These are phyloP conservation scores for Paratinospora sagittata DNA, from an alignment of 164 flowering plant genomes.

Conservation along the genomic window DNA sequence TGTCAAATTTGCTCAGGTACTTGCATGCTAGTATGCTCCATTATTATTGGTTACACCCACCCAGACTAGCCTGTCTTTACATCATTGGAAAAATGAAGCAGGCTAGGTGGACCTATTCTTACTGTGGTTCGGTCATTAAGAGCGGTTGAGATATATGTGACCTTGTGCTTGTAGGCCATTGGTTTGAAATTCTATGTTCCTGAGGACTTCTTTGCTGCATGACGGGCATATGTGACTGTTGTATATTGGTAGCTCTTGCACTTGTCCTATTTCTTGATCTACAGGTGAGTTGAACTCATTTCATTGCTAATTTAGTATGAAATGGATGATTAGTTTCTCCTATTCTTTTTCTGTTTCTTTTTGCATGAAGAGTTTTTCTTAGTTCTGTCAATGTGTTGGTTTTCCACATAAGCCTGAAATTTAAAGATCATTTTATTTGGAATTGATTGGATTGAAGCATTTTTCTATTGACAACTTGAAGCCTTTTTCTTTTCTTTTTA, in stretches of 20 bases:
- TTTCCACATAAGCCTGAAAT: not conserved
- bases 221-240: conserved; percentile 5
- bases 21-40: not conserved
- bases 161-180: conserved; percentile 48
- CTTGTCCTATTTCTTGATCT: not conserved
- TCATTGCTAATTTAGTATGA: not conserved
- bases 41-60: not conserved
- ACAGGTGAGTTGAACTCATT: not conserved
- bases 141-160: not conserved
- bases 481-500: not conserved
- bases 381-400: not conserved
- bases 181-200: conserved; percentile 77
- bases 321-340: not conserved
- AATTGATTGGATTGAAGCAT: not conserved
- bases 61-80: not conserved
- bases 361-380: not conserved
- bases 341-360: not conserved
- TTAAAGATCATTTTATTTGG: not conserved
- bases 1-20: conserved; percentile 65
- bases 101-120: not conserved
- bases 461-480: not conserved
- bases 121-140: not conserved
- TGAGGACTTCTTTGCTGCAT: conserved; percentile 57
- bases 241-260: not conserved
- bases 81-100: not conserved